Evolutionary conservation across 2,329 filamentous ascomycete species (phyloP), one percentile per base, ranked within the genome.

Genomic region (Chaetothyriales sp.): DNA sequence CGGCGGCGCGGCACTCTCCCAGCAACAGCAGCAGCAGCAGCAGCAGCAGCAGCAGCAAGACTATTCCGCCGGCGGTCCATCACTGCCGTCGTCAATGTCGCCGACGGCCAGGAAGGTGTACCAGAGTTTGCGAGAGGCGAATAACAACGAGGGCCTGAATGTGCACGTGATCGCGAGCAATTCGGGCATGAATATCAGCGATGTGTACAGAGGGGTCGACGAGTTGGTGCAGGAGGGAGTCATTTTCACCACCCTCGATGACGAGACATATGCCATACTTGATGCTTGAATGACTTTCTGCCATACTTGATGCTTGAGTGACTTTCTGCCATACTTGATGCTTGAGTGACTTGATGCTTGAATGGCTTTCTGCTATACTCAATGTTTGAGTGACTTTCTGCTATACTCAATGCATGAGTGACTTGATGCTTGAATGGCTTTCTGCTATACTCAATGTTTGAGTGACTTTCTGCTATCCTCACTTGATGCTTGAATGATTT

Each of bases 191-290:
- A 75, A 83, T 7, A 69, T 82, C 28, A 74, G 75, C 22, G 86
- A 94, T 46, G 85, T 92, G 13, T 72, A 82, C 60, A 79, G 77
- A 49, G 89, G 82, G n/a, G 81, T 85, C 8, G 87, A 95, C 61
- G 89, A 97, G 69, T 69, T 98, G 63, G 68, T 88, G 44, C 74
- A 74, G 1, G 70, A 79, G 51, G 87, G 89, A 28, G 65, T 87
- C 61, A 86, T 95, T 58, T 98, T 88, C 70, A 87, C 88, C 25
- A 98, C 94, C 8, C 77, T 94, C 52, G 89, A 97, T 69, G 90
- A 97, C 63, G 78, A 86, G 68, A 97, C 90, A 0, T 97, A 86
- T 83, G 87, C 88, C 44, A 73, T 94, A 57, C 72, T 95, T 55
- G 86, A 94, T 29, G 51, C 37, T 20, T 54, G 48, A 52, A 25